Base-by-base conservation (phyloP, 2,329 filamentous ascomycete genomes). In the Colletotrichum zoysiae region DNA sequence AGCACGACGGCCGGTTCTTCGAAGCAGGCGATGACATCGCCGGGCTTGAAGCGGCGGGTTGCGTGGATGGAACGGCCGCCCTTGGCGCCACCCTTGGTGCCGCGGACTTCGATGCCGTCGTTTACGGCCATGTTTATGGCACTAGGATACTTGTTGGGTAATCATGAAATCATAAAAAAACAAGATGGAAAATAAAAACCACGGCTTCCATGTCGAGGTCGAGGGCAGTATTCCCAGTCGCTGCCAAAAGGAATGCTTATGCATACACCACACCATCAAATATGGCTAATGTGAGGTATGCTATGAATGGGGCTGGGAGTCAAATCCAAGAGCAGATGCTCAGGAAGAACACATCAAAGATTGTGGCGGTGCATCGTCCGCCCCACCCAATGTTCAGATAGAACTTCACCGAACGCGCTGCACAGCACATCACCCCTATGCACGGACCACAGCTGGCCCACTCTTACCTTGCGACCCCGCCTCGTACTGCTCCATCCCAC, bases 11-110 rank as follows among this genome's bases (percentile, higher is more conserved):
- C 79, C 6, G 84, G 83, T 33, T 65, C 35, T 30, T 69, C 48
- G 55, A 89, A 87, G 50, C 78, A 76, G 70, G 83, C 82, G 74
- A 90, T 84, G 67, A 80, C 75, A 38, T 81, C 78, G 75, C 87
- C 87, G 0, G 88, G 80, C 4, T 70, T 26, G 77, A 87, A 85
- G 73, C 79, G 5, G 56, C 77, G 79, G 23, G 82, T 81, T 44
- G 87, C 82, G 67, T 80, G 78, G 42, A 90, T 81, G 68, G 81
- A 80, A 74, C 88, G 87, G 12, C 69, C 67, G 71, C 85, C 86
- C 64, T 82, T 84, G 77, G 48, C 73, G 16, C 67, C 67, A 42
- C 70, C 70, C 26, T 71, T 73, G 9, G 50, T 33, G 50, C 70
- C 70, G 18, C 57, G 67, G 46, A 73, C 40, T 33, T 71, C 61